These are phyloP conservation scores for Arthrobotrys megalospora DNA, from an alignment of 2,329 filamentous ascomycete genomes.

Conservation along the genomic window DNA sequence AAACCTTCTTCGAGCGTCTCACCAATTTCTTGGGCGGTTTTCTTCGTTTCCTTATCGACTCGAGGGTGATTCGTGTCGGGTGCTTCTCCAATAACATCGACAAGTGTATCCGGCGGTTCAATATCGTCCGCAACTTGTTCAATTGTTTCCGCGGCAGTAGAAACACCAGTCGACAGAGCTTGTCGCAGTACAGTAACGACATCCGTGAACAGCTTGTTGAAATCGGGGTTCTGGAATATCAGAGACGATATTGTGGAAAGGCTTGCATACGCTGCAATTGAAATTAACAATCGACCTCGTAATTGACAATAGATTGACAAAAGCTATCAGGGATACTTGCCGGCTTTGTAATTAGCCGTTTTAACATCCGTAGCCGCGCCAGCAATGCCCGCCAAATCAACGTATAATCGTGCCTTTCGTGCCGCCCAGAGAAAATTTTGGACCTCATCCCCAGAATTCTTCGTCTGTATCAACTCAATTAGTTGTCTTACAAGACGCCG, in stretches of 20 bases:
- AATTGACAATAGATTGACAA: neutral
- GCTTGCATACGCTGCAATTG: constrained; percentile 81
- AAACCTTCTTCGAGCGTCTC: constrained; percentile 67
- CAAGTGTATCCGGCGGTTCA: constrained; percentile 77
- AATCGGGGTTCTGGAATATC: constrained; percentile 91
- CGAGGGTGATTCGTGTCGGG: constrained; percentile 70
- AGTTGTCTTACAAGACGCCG: constrained; percentile 83
- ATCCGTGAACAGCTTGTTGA: constrained; percentile 87
- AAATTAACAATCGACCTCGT: constrained; percentile 10
- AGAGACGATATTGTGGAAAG: constrained; percentile 85
- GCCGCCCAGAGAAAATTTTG: constrained; percentile 94
- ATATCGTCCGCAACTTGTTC: constrained; percentile 81
- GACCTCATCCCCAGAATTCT: constrained; percentile 86
- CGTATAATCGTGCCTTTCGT: constrained; percentile 78
- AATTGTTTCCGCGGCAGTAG: constrained; percentile 82
- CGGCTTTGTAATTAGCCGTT: constrained; percentile 79
- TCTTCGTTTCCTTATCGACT: constrained; percentile 69
- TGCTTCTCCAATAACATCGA: constrained; percentile 67
- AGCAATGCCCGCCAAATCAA: constrained; percentile 78
- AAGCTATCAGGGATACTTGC: constrained; percentile 68
- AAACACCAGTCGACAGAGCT: constrained; percentile 88
- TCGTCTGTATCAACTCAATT: constrained; percentile 84
- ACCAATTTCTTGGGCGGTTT: constrained; percentile 68
- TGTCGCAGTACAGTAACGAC: constrained; percentile 83
- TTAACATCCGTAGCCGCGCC: constrained; percentile 75